Conservation (phyloP, 208 protist genomes). For the Leishmania gerbilli region DNA sequence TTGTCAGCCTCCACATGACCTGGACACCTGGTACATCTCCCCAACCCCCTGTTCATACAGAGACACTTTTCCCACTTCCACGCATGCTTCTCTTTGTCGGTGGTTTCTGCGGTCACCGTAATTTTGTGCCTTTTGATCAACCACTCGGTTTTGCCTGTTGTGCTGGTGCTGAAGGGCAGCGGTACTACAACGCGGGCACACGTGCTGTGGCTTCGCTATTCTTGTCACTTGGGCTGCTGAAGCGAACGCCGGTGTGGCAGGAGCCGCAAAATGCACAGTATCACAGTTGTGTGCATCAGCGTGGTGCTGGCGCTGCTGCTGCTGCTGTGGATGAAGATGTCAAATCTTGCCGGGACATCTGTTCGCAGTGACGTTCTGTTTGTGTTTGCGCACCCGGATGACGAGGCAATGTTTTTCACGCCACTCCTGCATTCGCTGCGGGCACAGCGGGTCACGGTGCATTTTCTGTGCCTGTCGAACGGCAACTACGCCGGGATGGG, state of each 20-base stretch:
- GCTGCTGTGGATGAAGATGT: conserved; percentile 48
- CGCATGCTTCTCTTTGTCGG: not conserved
- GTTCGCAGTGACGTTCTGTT: conserved; percentile 85
- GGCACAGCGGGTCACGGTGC: conserved; percentile 39
- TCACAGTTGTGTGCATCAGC: not conserved
- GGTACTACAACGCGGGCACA: not conserved
- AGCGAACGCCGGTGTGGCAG: not conserved
- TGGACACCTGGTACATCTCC: not conserved
- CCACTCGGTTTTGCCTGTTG: not conserved
- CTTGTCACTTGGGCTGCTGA: not conserved
- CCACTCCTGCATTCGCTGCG: conserved; percentile 67
- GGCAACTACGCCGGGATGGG: conserved; percentile 89
- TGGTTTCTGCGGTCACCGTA: not conserved
- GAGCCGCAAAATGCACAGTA: not conserved
- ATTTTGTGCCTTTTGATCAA: not conserved
- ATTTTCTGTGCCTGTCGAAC: conserved; percentile 95
- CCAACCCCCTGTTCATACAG: not conserved
- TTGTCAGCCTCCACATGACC: not conserved
- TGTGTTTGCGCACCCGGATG: conserved; percentile 92
- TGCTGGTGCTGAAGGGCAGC: not conserved
- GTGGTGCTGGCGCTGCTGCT: conserved; percentile 33
- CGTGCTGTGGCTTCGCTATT: not conserved
- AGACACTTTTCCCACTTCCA: not conserved
- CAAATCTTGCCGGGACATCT: conserved; percentile 19
- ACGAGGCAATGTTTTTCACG: conserved; percentile 94